These are phyloP conservation scores for Ganoderma multipileum DNA, from an alignment of 1,284 basidiomycete species.

Conservation along the genomic window DNA sequence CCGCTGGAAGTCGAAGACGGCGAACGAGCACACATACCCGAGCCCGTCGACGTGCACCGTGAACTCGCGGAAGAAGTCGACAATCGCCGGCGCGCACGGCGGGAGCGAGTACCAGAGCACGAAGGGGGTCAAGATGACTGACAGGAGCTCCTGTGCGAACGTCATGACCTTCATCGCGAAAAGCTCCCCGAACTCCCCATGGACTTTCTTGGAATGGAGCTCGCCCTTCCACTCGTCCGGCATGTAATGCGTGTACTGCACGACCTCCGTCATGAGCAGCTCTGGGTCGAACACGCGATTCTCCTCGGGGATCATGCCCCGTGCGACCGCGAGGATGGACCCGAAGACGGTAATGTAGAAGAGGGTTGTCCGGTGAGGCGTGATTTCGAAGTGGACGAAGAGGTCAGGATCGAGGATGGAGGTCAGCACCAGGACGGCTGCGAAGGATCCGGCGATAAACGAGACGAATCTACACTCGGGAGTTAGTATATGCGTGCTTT, in stretches of 20 bases:
- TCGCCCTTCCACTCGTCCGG: slow-evolving; percentile 90
- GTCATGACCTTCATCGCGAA: slow-evolving; percentile 90
- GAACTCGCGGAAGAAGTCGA: slow-evolving; percentile 98
- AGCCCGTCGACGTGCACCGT: slow-evolving; percentile 96
- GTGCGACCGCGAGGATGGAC: slow-evolving; percentile 84
- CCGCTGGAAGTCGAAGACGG: slow-evolving; percentile 95
- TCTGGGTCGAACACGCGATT: slow-evolving; percentile 95
- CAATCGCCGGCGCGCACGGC: slow-evolving; percentile 83
- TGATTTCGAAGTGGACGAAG: slow-evolving; percentile 94
- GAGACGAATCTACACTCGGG: slow-evolving; percentile 79
- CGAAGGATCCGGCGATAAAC: slow-evolving; percentile 96
- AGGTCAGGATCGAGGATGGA: slow-evolving; percentile 93
- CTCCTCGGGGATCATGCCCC: slow-evolving; percentile 97
- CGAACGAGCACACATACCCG: slow-evolving; percentile 97
- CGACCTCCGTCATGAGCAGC: slow-evolving; percentile 88
- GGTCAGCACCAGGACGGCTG: slow-evolving; percentile 90
- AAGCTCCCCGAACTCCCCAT: slow-evolving; percentile 87
- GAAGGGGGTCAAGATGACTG: slow-evolving; percentile 93
- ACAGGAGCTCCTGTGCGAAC: slow-evolving; percentile 88
- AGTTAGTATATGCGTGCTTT: neutral
- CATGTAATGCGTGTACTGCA: slow-evolving; percentile 95
- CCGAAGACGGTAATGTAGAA: slow-evolving; percentile 95
- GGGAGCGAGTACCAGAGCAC: slow-evolving; percentile 94
- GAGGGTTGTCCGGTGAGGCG: slow-evolving; percentile 88
- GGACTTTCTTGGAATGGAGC: slow-evolving; percentile 90